phyloP scores from a whole-genome alignment of 495 filamentous ascomycete species.

The Letharia lupina region DNA sequence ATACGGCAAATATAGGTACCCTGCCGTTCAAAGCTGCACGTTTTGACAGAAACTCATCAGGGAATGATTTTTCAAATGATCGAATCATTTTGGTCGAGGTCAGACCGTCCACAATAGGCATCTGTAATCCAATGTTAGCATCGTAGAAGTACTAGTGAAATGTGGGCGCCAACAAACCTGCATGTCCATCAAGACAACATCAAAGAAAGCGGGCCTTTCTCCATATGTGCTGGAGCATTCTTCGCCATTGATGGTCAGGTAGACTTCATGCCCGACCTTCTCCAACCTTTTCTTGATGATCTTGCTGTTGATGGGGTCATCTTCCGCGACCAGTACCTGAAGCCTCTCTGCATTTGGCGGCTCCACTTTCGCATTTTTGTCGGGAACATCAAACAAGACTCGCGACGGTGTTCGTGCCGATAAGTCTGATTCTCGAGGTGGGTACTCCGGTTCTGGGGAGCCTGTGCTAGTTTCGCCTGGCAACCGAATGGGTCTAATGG shows the following conservation, averaged over 20 bases:
- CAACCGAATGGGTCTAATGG: slow-evolving; percentile 26
- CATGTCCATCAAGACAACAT: slow-evolving; percentile 95
- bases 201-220: slow-evolving; percentile 51
- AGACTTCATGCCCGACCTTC: slow-evolving; percentile 66
- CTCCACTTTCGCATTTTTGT: slow-evolving; percentile 15
- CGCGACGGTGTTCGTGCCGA: slow-evolving; percentile 19
- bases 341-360: slow-evolving; percentile 37
- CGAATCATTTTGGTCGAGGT: slow-evolving; percentile 78
- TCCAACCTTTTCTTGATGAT: slow-evolving; percentile 78
- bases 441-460: slow-evolving; percentile 9
- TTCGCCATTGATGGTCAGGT: slow-evolving; percentile 74
- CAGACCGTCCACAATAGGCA: slow-evolving; percentile 89
- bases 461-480: slow-evolving; percentile 23
- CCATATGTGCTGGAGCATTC: slow-evolving; percentile 67
- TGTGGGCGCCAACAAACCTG: slow-evolving; percentile 49
- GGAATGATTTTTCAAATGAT: slow-evolving; percentile 49
- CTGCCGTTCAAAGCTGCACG: slow-evolving; percentile 44
- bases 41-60: slow-evolving; percentile 36
- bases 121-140: slow-evolving; percentile 41
- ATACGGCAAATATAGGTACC: slow-evolving; percentile 83
- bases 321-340: slow-evolving; percentile 75
- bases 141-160: background rate
- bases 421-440: background rate
- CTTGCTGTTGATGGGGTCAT: slow-evolving; percentile 86
- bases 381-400: slow-evolving; percentile 23